Conservation (phyloP, 176 grass and related monocot species). For the Microstegium vimineum region DNA sequence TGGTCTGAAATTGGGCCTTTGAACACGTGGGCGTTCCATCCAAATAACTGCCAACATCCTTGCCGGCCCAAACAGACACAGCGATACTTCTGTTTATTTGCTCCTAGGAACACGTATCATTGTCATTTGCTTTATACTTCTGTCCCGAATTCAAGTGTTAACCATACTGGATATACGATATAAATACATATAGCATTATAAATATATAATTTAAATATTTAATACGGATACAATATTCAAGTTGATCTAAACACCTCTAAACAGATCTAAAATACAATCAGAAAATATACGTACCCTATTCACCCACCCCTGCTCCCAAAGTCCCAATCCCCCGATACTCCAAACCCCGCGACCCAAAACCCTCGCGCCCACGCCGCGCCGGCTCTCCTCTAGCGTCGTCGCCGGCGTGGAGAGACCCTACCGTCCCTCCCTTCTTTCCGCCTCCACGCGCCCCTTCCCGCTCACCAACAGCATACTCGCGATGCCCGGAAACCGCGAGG, state of each 20-base stretch:
- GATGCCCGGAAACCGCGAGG: no score
- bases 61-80: not conserved
- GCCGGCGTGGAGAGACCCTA: not conserved
- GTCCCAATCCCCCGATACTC: not conserved
- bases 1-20: not conserved
- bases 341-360: not conserved
- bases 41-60: not conserved
- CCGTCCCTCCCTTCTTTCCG: not conserved
- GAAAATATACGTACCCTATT: no score
- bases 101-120: no score
- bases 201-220: no score
- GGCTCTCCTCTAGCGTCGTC: not conserved
- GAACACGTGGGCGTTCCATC: not conserved
- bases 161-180: no score
- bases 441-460: not conserved
- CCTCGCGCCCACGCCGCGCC: not conserved
- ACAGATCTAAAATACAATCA: no score
- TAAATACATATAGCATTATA: no score
- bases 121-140: no score
- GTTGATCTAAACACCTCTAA: no score
- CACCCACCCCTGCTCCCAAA: not conserved
- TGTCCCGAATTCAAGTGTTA: no score
- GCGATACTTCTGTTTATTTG: no score
- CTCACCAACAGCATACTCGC: not conserved
- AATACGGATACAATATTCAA: no score